A percentile compares a stretch with the other conserved stretches of the same genome.
Evolutionary conservation across 106 monocot species (phyloP).

Genomic region (Phalaenopsis aphrodite): DNA sequence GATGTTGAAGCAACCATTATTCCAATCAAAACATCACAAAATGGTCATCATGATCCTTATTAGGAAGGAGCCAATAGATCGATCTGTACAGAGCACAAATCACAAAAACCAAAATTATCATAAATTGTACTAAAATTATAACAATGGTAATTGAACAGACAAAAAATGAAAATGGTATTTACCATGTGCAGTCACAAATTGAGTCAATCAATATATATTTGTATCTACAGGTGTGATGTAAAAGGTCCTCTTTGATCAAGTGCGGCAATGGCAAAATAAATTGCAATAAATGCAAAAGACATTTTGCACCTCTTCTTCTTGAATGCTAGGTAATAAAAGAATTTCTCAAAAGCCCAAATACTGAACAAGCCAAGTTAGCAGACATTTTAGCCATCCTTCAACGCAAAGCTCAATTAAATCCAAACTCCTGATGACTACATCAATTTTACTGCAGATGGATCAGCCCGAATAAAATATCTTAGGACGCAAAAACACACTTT

Average conservation of each 20-base stretch:
- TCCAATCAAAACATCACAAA: background rate
- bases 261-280: background rate
- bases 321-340: background rate
- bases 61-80: background rate
- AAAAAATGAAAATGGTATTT: background rate
- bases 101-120: background rate
- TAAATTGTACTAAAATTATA: background rate
- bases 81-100: background rate
- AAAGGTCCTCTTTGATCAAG: slow-evolving; percentile 1
- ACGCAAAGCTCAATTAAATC: no score
- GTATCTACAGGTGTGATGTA: background rate
- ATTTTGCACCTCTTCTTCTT: slow-evolving; percentile 2
- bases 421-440: background rate
- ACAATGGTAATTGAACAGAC: background rate
- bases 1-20: background rate
- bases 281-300: background rate
- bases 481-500: background rate
- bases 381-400: background rate
- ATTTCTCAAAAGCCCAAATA: background rate
- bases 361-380: background rate
- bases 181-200: background rate
- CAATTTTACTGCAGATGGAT: background rate
- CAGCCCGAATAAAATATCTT: background rate
- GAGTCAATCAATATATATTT: background rate
- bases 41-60: background rate